Evolutionary conservation across 768 basidiomycete genomes (phyloP).

Genomic region (Lentinula sp.): DNA sequence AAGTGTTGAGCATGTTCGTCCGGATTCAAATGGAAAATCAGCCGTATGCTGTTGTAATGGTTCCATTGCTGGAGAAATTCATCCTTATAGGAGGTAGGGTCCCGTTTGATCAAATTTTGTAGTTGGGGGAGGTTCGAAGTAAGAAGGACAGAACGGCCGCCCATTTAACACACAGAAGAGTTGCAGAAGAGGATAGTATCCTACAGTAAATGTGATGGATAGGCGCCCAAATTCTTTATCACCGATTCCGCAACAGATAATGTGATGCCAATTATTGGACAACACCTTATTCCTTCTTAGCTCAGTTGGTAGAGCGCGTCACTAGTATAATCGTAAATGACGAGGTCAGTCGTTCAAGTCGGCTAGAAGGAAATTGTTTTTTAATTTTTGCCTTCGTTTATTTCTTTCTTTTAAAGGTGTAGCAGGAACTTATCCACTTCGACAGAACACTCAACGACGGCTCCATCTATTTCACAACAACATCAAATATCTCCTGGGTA

Average conservation of each 20-base stretch:
- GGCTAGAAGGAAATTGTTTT: neutral
- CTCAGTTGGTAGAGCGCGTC: constrained; percentile 14
- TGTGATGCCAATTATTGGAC: neutral
- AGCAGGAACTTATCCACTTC: too few species aligned
- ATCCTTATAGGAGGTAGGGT: constrained; percentile 84
- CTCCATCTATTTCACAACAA: neutral
- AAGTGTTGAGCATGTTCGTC: constrained; percentile 84
- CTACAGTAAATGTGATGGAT: neutral
- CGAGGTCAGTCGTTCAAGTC: constrained; percentile 5
- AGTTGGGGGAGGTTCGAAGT: constrained; percentile 90
- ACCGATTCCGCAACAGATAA: too few species aligned
- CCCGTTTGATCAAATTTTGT: constrained; percentile 95
- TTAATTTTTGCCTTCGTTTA: neutral
- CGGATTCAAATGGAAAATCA: constrained; percentile 79
- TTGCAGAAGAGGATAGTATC: too few species aligned
- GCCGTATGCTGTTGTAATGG: constrained; percentile 82
- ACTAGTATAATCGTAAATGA: constrained; percentile 5
- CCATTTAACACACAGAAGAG: neutral
- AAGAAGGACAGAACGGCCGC: constrained; percentile 68
- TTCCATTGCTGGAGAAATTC: constrained; percentile 98
- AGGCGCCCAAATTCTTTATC: too few species aligned
- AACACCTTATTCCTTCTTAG: constrained; percentile 10
- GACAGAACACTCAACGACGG: too few species aligned
- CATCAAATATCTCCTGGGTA: neutral
- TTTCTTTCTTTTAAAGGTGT: neutral